These are phyloP conservation scores for Triangularia setosa DNA, from an alignment of 2,329 filamentous ascomycete species.

Conservation along the genomic window DNA sequence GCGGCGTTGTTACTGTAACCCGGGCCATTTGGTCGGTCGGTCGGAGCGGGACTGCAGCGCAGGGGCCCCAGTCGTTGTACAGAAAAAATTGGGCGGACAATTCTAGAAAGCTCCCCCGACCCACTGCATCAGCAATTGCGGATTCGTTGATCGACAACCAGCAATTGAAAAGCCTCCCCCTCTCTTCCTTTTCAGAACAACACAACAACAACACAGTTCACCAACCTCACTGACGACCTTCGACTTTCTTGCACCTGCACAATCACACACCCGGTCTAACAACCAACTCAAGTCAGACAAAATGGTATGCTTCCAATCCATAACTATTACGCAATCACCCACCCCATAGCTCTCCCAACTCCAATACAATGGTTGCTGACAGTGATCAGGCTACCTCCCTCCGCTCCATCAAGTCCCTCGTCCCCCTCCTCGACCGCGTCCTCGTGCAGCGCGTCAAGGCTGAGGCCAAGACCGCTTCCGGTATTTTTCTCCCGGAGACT, in stretches of 20 bases:
- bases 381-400: slow-evolving; percentile 61
- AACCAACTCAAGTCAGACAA: neutral
- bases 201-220: neutral
- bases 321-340: neutral
- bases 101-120: slow-evolving; percentile 2
- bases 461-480: slow-evolving; percentile 90
- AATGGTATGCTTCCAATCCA: slow-evolving; percentile 19
- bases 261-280: neutral
- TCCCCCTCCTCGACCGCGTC: slow-evolving; percentile 94
- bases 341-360: neutral
- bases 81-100: neutral
- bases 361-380: neutral
- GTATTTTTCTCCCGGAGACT: slow-evolving; percentile 96
- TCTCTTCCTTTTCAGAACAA: neutral
- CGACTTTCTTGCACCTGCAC: neutral
- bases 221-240: neutral
- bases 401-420: slow-evolving; percentile 92
- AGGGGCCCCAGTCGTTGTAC: neutral
- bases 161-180: neutral
- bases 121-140: neutral
- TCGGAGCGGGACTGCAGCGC: neutral
- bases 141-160: neutral
- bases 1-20: neutral
- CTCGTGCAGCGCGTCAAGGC: slow-evolving; percentile 97
- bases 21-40: neutral